Base-by-base conservation (phyloP, 345 rosid genomes). In the Hypericum androsaemum region DNA sequence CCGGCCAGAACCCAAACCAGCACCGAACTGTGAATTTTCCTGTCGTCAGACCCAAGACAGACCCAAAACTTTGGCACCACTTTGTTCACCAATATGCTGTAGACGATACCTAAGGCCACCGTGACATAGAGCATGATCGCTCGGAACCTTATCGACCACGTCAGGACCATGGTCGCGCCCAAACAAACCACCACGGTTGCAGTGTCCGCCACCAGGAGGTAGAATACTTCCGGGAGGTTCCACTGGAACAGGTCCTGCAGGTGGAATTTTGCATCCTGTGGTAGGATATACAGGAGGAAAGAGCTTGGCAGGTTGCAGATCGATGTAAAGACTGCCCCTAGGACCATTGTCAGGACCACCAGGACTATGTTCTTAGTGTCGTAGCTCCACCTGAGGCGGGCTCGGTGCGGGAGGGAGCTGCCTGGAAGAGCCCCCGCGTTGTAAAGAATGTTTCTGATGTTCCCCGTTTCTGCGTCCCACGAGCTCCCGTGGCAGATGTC, bases 361-460 rank as follows among this genome's bases (percentile, higher is more conserved):
- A 65, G 7, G 14, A 53, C 7, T 11, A 59, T 53, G 36, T 53
- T 65, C 57, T 40, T 53, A 2, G 41, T 58, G 37, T 53, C 59
- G 16, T 22, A 13, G 2, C 50, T 9, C 47, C 37, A 47, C 28
- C 32, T 39, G 3, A 47, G 11, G 44, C 9, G 41, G 6, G 14
- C 17, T 48, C 14, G 12, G 22, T 17, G 0, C 5, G 39, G 17
- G 46, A 58, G 12, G 7, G 53, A 58, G 12, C 38, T 38, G 6
- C 22, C 61, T 37, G 45, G 37, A 46, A 47, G 14, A 0, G 43
- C 52, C 10, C 53, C 53, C 0, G 61, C 53, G 22, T 57, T 16
- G 10, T 6, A 7, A 9, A 58, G 46, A 17, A 48, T 47, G 5
- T 5, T 32, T 9, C 12, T 53, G n/a, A 47, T 58, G 12, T 39